Percentiles rank a stretch among this genome's conserved stretches.
Conservation (phyloP, 2,329 filamentous ascomycete genomes). For the Pestalotiopsis fici region DNA sequence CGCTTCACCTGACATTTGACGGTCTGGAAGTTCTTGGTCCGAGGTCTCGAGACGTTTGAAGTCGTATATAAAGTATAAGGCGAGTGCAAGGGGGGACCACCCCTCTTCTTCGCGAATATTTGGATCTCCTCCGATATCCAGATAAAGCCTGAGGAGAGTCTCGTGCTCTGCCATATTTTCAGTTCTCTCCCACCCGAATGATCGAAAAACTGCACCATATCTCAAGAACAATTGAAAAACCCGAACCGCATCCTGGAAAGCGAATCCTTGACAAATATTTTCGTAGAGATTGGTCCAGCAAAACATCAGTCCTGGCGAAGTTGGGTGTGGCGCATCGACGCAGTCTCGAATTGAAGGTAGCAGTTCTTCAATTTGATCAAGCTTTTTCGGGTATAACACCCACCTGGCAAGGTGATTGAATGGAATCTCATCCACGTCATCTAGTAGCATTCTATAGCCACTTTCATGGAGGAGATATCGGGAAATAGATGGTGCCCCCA, state of each 20-base stretch:
- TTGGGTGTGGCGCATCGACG: too few species aligned
- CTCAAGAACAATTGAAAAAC: not conserved
- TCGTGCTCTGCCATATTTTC: not conserved
- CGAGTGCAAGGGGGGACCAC: not conserved
- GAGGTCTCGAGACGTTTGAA: not conserved
- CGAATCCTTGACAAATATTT: not conserved
- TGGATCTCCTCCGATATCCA: not conserved
- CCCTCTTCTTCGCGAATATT: not conserved
- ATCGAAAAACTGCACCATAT: not conserved
- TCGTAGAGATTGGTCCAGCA: not conserved
- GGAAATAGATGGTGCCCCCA: not conserved
- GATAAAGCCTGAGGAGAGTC: not conserved
- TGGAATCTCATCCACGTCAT: not conserved
- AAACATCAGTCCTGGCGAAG: not conserved
- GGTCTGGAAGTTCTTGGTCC: too few species aligned
- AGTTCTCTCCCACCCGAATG: too few species aligned
- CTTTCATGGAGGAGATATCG: not conserved
- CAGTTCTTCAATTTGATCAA: not conserved
- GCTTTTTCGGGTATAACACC: too few species aligned
- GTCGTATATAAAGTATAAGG: accelerated
- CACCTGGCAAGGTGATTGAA: too few species aligned
- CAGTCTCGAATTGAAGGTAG: not conserved
- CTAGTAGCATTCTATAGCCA: not conserved
- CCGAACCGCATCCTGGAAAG: not conserved
- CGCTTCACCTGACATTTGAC: too few species aligned